Evolutionary conservation across 2,329 filamentous ascomycete species (phyloP), one percentile per base, ranked within the genome.

Genomic region (Neofusicoccum sp.): DNA sequence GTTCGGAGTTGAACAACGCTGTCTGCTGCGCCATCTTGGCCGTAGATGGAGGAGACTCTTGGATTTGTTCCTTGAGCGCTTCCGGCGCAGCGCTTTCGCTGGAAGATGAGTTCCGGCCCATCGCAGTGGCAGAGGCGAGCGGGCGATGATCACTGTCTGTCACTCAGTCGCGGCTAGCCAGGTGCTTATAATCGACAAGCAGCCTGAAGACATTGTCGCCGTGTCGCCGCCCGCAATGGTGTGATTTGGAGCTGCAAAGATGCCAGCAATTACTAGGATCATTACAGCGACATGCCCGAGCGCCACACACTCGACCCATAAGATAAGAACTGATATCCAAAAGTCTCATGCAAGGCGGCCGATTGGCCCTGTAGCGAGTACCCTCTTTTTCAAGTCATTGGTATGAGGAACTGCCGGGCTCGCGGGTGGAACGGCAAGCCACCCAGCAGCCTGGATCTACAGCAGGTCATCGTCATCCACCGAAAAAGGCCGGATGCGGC

Each of bases 231-330:
- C 14, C 26, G 45, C 51, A 38, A 60, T 60, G 58, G 47, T 60
- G 58, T 60, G 58, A 60, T 60, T 60, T 36, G 38, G 36, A 53
- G 45, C 45, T 51, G 38, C 58, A 60, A 60, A 60, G 58, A 60
- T 60, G 58, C 58, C 58, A 60, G 28, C 38, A 33, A n/a, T 11
- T 38, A 12, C 58, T 41, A 60, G 8, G 47, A 44, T 60, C 45
- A 20, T 60, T 53, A 60, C 58, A 60, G 58, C 11, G 58, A 34
- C 30, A 53, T 44, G 28, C 12, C 58, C 58, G 58, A 60, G 47
- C 34, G 58, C 36, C 47, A 30, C 47, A 12, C 30, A 51, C 41
- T n/a, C 45, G 36, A 47, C 20, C 58, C 36, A 43, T 41, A 14
- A 60, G 45, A 60, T 51, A 53, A 45, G 54, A 44, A 14, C 58